phyloP scores from a whole-genome alignment of 495 filamentous ascomycete genomes.

The Neurospora sp. region DNA sequence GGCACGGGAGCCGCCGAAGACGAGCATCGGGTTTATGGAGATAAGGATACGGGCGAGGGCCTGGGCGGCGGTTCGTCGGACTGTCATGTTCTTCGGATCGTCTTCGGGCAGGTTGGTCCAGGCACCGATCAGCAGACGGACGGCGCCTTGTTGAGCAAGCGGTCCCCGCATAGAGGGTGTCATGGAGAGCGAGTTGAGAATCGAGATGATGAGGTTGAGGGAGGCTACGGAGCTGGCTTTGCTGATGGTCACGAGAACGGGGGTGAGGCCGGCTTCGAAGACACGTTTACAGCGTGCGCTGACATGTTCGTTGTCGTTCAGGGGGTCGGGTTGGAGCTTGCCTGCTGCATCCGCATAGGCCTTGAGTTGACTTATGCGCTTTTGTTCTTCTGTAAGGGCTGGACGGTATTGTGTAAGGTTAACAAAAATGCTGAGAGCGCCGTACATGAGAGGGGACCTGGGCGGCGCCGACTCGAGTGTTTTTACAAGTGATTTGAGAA shows the following conservation, averaged over 20 bases:
- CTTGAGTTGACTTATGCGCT: conserved; percentile 80
- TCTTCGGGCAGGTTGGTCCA: conserved; percentile 47
- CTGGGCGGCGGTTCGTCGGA: conserved; percentile 61
- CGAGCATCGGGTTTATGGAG: conserved; percentile 71
- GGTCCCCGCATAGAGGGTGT: conserved; percentile 59
- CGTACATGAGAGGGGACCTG: conserved; percentile 68
- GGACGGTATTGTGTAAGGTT: conserved; percentile 80
- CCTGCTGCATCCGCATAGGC: conserved; percentile 80
- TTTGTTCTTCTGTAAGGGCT: conserved; percentile 77
- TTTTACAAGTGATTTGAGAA: conserved; percentile 57
- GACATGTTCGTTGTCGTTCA: conserved; percentile 66
- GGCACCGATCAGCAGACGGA: conserved; percentile 68
- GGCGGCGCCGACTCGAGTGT: conserved; percentile 48
- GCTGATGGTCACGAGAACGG: conserved; percentile 59
- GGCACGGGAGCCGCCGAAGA: conserved; percentile 69
- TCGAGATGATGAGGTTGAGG: conserved; percentile 57
- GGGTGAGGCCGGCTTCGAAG: conserved; percentile 64
- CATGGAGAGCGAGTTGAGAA: conserved; percentile 66
- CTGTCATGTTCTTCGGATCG: conserved; percentile 25
- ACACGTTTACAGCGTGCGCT: conserved; percentile 63
- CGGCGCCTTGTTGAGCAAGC: conserved; percentile 82
- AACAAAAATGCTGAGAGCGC: conserved; percentile 68
- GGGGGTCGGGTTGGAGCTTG: conserved; percentile 50
- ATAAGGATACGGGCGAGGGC: conserved; percentile 88
- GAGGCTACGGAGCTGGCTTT: conserved; percentile 57